Base-by-base conservation (phyloP, 345 rosid genomes). In the Corchorus olitorius region DNA sequence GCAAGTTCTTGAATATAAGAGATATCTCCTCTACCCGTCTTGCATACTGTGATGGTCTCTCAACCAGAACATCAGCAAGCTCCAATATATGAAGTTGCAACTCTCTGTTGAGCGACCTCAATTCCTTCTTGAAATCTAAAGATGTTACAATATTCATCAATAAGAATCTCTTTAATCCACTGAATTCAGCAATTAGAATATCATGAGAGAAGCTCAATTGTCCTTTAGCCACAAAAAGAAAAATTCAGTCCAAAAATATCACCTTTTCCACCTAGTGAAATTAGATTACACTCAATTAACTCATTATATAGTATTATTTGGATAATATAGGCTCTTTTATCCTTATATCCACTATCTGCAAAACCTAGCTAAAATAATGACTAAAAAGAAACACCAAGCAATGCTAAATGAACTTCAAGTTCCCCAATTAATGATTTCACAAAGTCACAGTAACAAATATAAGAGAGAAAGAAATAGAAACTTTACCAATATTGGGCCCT, bases 51-150 rank as follows among this genome's bases (percentile, higher is more conserved):
- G 99, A 93, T 15, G 98, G 99, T 65, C 98, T 91, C 78, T 91
- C 99, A 75, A 96, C 94, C 80, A 92, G 97, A 78, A 91, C 94
- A 85, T 96, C 99, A 54, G 97, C 92, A 70, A 96, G 97, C 82
- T 92, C 97, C 85, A 96, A 77, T 76, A 93, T 89, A 76, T 96
- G 97, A 72, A 96, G 85, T 81, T 96, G 98, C 73, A 96, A 70
- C 68, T 96, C 97, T 79, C 99, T 86, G 79, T 92, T 96, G 55
- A 96, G 83, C 0, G 89, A 84, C 76, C 92, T 82, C 34, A 96
- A 82, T 71, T 89, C 98, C 67, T 93, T 93, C 86, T 93, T 96
- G 78, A 88, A 93, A 89, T 96, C 97, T 96, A 80, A 16, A 53
- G 65, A 68, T 2, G 52, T 62, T 4, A 60, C 14, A 77, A 8